phyloP scores from a whole-genome alignment of 345 rosid genomes.

The Salix suchowensis region DNA sequence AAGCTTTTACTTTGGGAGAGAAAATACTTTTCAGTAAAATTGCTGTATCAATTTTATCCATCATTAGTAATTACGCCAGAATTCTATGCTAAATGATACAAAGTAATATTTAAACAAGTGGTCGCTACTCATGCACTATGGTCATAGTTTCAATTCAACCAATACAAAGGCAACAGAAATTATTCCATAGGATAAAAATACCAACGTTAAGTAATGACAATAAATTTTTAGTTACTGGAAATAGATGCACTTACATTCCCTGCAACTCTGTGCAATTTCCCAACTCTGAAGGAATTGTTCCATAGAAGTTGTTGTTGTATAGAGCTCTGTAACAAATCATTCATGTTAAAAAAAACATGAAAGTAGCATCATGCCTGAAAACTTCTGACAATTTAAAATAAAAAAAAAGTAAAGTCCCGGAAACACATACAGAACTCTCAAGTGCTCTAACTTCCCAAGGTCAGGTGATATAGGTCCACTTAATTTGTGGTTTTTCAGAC shows the following conservation, averaged over 20 bases:
- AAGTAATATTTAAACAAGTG: background rate
- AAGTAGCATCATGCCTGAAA: background rate
- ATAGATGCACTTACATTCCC: slow-evolving; percentile 51
- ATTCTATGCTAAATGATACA: background rate
- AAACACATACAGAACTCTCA: slow-evolving; percentile 64
- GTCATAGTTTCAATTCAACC: background rate
- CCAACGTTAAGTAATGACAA: background rate
- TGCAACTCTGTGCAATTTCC: slow-evolving; percentile 81
- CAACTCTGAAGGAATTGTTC: slow-evolving; percentile 75
- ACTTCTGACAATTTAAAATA: slow-evolving; percentile 3
- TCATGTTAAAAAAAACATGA: slow-evolving; percentile 23
- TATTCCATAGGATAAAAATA: background rate
- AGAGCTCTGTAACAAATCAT: slow-evolving; percentile 53
- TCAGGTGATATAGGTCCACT: slow-evolving; percentile 81
- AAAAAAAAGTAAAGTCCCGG: slow-evolving; percentile 12
- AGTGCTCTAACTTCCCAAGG: slow-evolving; percentile 71
- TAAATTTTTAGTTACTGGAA: background rate
- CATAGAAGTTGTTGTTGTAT: slow-evolving; percentile 74
- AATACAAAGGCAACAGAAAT: background rate
- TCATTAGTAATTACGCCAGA: background rate
- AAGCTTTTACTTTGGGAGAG: background rate
- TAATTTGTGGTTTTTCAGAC: slow-evolving; percentile 69
- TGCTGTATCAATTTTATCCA: background rate
- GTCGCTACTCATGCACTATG: background rate
- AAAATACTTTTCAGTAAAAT: background rate